Percentiles rank a stretch among this genome's conserved stretches.
Evolutionary conservation across 1,139 yeast genomes (phyloP).

Genomic region (Magnusiomyces fungicola): DNA sequence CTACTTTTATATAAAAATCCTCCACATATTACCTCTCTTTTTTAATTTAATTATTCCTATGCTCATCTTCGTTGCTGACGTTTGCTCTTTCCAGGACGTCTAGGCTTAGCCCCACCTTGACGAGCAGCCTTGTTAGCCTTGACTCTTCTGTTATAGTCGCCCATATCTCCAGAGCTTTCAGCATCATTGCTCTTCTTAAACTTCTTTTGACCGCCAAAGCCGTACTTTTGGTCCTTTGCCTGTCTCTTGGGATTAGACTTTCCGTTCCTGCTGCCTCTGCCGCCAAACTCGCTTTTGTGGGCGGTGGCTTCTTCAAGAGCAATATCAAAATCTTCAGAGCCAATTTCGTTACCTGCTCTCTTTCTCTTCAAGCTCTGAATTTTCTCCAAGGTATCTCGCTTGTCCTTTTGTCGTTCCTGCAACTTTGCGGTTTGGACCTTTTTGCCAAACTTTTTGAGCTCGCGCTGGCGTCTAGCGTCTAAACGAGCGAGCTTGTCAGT

Average conservation of each 20-base stretch:
- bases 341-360: conserved; percentile 70
- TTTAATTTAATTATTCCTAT: too few relatives aligned
- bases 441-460: conserved; percentile 93
- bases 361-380: conserved; percentile 83
- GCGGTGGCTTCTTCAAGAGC: conserved; percentile 89
- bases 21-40: too few relatives aligned
- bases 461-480: conserved; percentile 92
- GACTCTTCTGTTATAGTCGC: conserved; percentile 55
- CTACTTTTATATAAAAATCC: too few relatives aligned
- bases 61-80: conserved; percentile 32
- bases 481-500: conserved; percentile 86
- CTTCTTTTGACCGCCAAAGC: conserved; percentile 72
- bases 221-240: conserved; percentile 65
- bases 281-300: conserved; percentile 35
- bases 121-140: conserved; percentile 27
- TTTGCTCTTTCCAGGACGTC: conserved; percentile 74
- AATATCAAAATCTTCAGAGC: conserved; percentile 45
- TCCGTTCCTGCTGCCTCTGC: conserved; percentile 31
- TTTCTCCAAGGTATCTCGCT: conserved; percentile 83
- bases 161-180: conserved; percentile 61
- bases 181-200: conserved; percentile 69
- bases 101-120: conserved; percentile 13
- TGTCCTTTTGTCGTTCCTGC: conserved; percentile 91
- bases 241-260: conserved; percentile 56
- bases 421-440: conserved; percentile 92